Base-by-base conservation (phyloP, 768 basidiomycete genomes). In the Strobilomyces echinocephalus region DNA sequence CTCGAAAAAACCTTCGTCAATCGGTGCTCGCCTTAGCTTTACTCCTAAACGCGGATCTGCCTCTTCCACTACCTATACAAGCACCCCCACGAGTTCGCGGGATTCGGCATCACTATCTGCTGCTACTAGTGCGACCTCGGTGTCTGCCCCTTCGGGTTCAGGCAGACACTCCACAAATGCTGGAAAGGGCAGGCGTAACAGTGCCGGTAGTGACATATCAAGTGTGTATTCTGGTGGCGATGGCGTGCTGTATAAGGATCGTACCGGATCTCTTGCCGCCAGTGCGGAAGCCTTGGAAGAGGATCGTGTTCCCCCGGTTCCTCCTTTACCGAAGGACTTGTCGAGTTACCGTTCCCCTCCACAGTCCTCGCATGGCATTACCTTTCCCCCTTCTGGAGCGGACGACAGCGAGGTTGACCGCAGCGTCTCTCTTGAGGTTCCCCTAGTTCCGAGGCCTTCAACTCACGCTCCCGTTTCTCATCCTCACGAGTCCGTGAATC, bases 251-350 rank as follows among this genome's bases (percentile, higher is more conserved):
- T 72, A 83, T 56, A 87, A 84, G 58, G 89, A 91, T 63, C 84
- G 88, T 43, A 81, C 77, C 41, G 81, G 82, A 48, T 81, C 76
- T 21, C 75, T 85, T 51, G 81, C 79, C 43, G 72, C 73, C 47
- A 80, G 78, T 58, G 79, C 76, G 46, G 88, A 92, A 56, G 70
- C 71, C 40, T 68, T 73, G 40, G 87, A 89, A 53, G 82, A 82
- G 60, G 73, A 74, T 54, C 63, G 73, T 52, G 94, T 97, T n/a
- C 94, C 94, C 16, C 93, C 93, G 26, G 92, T 95, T 4, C 94
- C 93, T 34, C 94, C 93, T 35, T 74, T 97, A 26, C 93, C 93
- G 40, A 95, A 97, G 73, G 91, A 93, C 63, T 70, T 93, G 50
- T 84, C 86, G n/a, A 82, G 72, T 20, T 89, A 84, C 72, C 84